Evolutionary conservation across 805 yeast species (phyloP).

Genomic region (Saturnispora saitoi): DNA sequence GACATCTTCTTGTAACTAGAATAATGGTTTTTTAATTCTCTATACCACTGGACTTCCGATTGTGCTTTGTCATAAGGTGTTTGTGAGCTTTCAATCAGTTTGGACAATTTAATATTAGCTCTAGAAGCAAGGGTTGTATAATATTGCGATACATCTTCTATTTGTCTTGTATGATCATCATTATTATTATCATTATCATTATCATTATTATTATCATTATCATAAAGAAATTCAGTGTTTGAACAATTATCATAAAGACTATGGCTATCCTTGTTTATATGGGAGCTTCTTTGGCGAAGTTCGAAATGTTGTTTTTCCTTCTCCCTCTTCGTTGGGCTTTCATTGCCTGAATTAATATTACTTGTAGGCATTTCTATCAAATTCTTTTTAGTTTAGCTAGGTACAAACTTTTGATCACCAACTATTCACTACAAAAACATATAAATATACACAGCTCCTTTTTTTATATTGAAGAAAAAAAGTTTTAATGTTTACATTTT

Average conservation of each 20-base stretch:
- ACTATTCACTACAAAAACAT: not conserved
- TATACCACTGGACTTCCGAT: conserved; percentile 5
- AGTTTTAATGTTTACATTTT: not conserved
- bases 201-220: not conserved
- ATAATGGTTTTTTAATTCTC: conserved; percentile 27
- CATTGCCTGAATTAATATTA: not conserved
- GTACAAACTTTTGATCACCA: not conserved
- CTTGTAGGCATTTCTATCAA: not conserved
- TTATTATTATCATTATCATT: not conserved
- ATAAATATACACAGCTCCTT: not conserved
- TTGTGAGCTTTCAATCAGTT: not conserved
- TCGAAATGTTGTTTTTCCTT: not conserved
- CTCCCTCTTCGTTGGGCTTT: not conserved
- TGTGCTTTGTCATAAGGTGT: not conserved
- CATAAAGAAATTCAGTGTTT: not conserved
- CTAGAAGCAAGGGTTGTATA: conserved; percentile 24
- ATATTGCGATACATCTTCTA: conserved; percentile 18
- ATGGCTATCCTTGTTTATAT: not conserved
- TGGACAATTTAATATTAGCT: conserved; percentile 22
- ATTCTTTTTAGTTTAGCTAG: not conserved
- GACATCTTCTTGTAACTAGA: conserved; percentile 25
- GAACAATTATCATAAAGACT: not conserved
- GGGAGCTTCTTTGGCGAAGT: not conserved
- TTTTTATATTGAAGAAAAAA: not conserved
- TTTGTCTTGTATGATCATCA: not conserved